Percentiles rank a stretch among this genome's conserved stretches.
Evolutionary conservation across 257 asterid genomes (phyloP).

Genomic region (Voacanga thouarsii): DNA sequence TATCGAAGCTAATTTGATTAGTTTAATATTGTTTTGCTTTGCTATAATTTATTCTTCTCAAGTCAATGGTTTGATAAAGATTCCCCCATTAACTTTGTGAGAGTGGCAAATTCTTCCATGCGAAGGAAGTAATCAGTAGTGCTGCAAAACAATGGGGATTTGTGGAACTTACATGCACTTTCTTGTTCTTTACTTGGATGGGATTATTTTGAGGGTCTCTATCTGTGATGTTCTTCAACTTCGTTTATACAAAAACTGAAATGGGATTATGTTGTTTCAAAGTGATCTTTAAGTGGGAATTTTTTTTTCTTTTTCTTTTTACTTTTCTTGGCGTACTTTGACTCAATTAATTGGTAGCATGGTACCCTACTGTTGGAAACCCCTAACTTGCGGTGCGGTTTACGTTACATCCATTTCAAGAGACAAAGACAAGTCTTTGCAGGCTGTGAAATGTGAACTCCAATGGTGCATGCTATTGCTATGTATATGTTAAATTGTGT

Average conservation of each 20-base stretch:
- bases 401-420: slow-evolving; percentile 50
- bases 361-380: slow-evolving; percentile 31
- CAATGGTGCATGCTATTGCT: slow-evolving; percentile 43
- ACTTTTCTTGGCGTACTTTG: slow-evolving; percentile 15
- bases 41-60: neutral
- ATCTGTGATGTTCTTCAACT: neutral
- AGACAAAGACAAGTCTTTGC: slow-evolving; percentile 55
- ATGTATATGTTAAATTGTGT: neutral
- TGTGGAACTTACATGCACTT: slow-evolving; percentile 13
- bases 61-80: neutral
- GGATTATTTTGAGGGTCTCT: neutral
- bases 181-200: neutral
- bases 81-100: slow-evolving; percentile 1
- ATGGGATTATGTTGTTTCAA: neutral
- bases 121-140: neutral
- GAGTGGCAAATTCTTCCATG: neutral
- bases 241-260: neutral
- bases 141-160: neutral
- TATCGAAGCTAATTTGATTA: neutral
- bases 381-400: slow-evolving; percentile 57
- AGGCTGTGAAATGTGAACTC: slow-evolving; percentile 41
- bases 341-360: slow-evolving; percentile 26
- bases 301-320: neutral
- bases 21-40: neutral
- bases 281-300: slow-evolving; percentile 10